Conservation (phyloP, 2,329 filamentous ascomycete species). For the Chalaropsis ovoidea region DNA sequence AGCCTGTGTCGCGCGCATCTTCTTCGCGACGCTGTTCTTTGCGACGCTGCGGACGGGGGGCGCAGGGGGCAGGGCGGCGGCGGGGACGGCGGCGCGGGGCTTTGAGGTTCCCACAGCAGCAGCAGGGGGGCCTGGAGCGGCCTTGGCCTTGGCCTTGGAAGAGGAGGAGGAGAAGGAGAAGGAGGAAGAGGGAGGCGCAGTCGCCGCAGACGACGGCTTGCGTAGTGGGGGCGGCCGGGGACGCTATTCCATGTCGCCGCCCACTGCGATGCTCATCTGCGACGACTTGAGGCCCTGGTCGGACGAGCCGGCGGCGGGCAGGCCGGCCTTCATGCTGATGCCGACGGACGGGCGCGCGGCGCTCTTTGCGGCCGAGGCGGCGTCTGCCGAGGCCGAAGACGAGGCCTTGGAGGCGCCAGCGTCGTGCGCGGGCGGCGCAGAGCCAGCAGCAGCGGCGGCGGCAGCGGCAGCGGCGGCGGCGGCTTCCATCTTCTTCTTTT, state of each 20-base stretch:
- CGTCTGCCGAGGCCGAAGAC: background rate
- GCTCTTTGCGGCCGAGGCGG: background rate
- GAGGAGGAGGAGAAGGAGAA: no score
- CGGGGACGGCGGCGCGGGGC: background rate
- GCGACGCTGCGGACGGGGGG: background rate
- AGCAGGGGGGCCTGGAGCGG: no score
- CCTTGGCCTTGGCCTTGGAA: no score
- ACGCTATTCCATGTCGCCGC: constrained; percentile 25
- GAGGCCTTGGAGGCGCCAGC: background rate
- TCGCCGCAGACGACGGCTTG: background rate
- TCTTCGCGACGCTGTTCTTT: background rate
- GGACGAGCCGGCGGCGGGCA: constrained; percentile 19
- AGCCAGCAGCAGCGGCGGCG: background rate
- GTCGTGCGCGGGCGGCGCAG: background rate
- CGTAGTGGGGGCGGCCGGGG: constrained; percentile 14
- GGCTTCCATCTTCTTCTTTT: constrained; percentile 70
- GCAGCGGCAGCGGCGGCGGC: constrained; percentile 27
- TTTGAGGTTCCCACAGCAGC: background rate
- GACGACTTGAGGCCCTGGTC: constrained; percentile 20
- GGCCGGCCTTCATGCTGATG: constrained; percentile 20
- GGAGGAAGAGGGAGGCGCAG: background rate
- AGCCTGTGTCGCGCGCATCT: background rate
- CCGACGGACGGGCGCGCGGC: constrained; percentile 23
- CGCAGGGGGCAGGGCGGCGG: background rate
- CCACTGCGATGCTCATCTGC: constrained; percentile 25